Evolutionary conservation across 2,329 filamentous ascomycete species (phyloP).

Genomic region (Penicillium sp.): DNA sequence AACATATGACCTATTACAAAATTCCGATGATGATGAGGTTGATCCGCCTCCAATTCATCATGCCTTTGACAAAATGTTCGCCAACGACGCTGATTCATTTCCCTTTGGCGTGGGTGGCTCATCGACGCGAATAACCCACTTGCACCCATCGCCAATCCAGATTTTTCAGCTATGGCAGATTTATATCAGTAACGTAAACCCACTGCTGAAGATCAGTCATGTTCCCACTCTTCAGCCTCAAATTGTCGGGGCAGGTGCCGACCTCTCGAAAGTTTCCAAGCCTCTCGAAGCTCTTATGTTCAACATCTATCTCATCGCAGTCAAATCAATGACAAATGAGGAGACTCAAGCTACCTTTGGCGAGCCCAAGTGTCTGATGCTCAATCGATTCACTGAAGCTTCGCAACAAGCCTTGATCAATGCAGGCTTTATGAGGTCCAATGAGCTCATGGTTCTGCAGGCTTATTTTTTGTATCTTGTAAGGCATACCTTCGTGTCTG

Average conservation of each 20-base stretch:
- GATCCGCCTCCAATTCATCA: slow-evolving; percentile 45
- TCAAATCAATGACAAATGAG: neutral
- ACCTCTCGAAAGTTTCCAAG: neutral
- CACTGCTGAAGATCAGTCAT: neutral
- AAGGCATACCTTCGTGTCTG: neutral
- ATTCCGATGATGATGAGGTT: slow-evolving; percentile 56
- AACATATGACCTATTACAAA: slow-evolving; percentile 49
- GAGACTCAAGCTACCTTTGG: neutral
- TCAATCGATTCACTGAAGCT: neutral
- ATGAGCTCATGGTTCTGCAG: neutral
- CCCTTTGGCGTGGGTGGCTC: neutral
- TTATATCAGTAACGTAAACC: neutral
- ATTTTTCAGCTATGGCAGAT: neutral
- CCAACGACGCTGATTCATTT: neutral
- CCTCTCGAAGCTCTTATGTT: neutral
- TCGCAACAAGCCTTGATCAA: neutral
- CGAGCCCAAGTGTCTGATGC: neutral
- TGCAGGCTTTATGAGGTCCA: neutral
- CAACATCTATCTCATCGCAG: neutral
- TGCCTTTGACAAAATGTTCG: neutral
- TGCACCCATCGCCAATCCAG: neutral
- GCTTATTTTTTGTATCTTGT: neutral
- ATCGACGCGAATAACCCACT: neutral
- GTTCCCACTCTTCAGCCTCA: neutral
- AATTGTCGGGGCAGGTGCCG: neutral